A percentile compares a stretch with the other conserved stretches of the same genome.
These are phyloP conservation scores for Rhododendron griersonianum DNA, from an alignment of 148 eudicot genomes.

Conservation along the genomic window DNA sequence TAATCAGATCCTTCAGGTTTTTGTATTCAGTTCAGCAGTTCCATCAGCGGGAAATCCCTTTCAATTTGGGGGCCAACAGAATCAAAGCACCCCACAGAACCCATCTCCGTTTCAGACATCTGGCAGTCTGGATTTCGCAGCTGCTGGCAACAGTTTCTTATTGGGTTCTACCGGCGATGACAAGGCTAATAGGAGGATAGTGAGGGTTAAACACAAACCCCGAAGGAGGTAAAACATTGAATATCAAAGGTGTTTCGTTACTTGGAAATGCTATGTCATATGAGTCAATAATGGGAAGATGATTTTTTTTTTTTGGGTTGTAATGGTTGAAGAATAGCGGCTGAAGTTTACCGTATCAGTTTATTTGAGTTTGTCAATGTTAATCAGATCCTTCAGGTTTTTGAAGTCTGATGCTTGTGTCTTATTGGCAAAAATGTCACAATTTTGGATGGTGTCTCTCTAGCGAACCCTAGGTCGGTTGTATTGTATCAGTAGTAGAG, in stretches of 20 bases:
- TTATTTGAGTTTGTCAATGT: background rate
- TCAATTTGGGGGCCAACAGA: conserved; percentile 65
- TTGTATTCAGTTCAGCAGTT: conserved; percentile 19
- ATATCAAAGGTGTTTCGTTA: background rate
- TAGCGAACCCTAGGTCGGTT: background rate
- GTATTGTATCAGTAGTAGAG: conserved; percentile 1
- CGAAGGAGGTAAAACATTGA: conserved; percentile 38
- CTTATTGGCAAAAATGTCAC: conserved; percentile 5
- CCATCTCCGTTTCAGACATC: conserved; percentile 51
- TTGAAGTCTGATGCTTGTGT: conserved; percentile 5
- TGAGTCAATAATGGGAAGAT: background rate
- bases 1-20: background rate
- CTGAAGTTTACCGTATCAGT: background rate
- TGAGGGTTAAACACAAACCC: conserved; percentile 29
- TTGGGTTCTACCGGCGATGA: conserved; percentile 47
- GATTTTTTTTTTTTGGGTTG: background rate
- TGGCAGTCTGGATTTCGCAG: conserved; percentile 50
- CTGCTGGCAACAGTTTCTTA: conserved; percentile 62
- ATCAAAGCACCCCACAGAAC: conserved; percentile 38
- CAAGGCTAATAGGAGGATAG: conserved; percentile 26
- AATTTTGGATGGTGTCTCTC: conserved; percentile 3
- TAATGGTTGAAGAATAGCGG: background rate
- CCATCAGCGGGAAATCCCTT: conserved; percentile 46
- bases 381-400: background rate
- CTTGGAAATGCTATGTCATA: background rate